These are phyloP conservation scores for Alternaria viburni DNA, from an alignment of 2,329 filamentous ascomycete species.

Conservation along the genomic window DNA sequence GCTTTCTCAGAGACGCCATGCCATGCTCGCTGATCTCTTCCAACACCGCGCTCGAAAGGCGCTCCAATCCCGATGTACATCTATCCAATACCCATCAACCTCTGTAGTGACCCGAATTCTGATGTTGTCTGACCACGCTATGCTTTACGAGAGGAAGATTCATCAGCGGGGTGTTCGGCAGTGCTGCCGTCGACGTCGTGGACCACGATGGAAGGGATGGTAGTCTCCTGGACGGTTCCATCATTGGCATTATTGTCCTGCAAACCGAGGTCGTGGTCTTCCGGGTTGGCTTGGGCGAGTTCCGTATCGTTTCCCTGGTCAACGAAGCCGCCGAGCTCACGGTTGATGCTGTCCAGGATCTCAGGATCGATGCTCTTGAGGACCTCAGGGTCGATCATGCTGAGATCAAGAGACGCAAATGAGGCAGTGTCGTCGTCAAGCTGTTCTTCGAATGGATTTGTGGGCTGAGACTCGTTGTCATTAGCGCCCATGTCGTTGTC, in stretches of 20 bases:
- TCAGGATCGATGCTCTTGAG: not conserved
- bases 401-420: not conserved
- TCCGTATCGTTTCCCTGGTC: too few relatives aligned
- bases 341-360: not conserved
- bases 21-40: not conserved
- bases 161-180: not conserved
- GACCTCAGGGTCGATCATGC: not conserved
- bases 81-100: not conserved
- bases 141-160: not conserved
- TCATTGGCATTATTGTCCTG: not conserved
- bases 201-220: not conserved
- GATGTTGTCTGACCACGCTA: not conserved
- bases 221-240: not conserved
- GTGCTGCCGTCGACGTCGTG: not conserved
- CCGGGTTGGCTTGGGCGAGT: too few relatives aligned
- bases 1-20: not conserved
- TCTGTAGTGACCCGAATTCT: accelerated
- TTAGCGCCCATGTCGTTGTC: not conserved
- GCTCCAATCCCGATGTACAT: not conserved
- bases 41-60: accelerated
- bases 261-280: not conserved
- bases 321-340: not conserved
- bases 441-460: not conserved
- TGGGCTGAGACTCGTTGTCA: not conserved
- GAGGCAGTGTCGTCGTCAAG: not conserved